Evolutionary conservation across 257 asterid species (phyloP), one percentile per base, ranked within the genome.

Genomic region (Lithospermum erythrorhizon): DNA sequence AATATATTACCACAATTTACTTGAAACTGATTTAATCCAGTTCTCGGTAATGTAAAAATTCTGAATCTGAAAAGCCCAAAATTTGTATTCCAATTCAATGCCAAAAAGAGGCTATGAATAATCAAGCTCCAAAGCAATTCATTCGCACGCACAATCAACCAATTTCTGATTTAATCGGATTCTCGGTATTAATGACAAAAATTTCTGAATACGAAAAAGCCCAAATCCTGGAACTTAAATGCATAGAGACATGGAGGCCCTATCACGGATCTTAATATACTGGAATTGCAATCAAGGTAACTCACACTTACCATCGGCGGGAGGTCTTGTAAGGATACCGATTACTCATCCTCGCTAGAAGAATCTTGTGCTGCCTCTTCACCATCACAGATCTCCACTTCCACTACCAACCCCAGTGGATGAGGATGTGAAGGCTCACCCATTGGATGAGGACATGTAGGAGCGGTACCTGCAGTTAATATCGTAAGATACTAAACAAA

Each of bases 291-390:
- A 53, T 20, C 24, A 53, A 53, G 14, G 17, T 15, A 55, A 55
- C 3, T 27, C 9, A 17, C 37, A 56, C 37, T 23, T 30, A 56
- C 60, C 60, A 14, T 24, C 25, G 30, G 6, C 13, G 30, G 0
- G 20, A 23, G 49, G 19, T 23, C 30, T 41, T 23, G 19, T 56
- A 7, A 22, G 6, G 6, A 62, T 65, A 45, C 68, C 15, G 70
- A 76, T 61, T 75, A 73, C 67, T 71, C 77, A 14, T 67, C 71
- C 71, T 69, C 79, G 18, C 63, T 57, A 17, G 58, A 55, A 61
- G 71, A 53, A 20, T 47, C 71, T 19, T 25, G 45, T 8, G 59
- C 70, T 49, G 61, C 21, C 60, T 57, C 61, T 23, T 65, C 58
- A 30, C 61, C 52, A 58, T 59, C 56, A 68, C 56, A 65, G 64